These are phyloP conservation scores for Umbelopsis sp. DNA, from an alignment of 192 early-diverging fungal species.

Conservation along the genomic window DNA sequence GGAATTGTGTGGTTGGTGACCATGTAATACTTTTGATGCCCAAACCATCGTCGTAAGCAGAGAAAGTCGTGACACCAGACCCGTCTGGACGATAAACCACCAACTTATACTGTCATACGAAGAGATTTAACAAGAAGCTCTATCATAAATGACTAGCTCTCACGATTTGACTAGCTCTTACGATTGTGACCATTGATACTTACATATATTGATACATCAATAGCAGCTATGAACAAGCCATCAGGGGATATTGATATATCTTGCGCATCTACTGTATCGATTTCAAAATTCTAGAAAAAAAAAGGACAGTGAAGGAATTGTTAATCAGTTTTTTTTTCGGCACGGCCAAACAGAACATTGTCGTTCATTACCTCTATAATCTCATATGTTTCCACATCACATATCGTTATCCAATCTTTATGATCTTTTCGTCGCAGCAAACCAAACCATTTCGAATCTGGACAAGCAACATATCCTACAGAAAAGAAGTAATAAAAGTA, in stretches of 20 bases:
- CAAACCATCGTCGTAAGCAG: constrained; percentile 63
- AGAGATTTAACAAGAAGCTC: background rate
- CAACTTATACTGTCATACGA: constrained; percentile 61
- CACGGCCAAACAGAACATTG: background rate
- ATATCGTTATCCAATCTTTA: background rate
- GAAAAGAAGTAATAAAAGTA: background rate
- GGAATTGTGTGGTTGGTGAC: constrained; percentile 74
- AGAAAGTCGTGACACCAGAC: constrained; percentile 42
- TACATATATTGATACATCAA: constrained; percentile 73
- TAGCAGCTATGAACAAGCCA: constrained; percentile 74
- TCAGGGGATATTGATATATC: constrained; percentile 87
- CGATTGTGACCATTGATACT: constrained; percentile 25
- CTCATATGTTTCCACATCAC: constrained; percentile 10
- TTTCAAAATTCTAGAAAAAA: constrained; percentile 59
- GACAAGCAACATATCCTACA: constrained; percentile 57
- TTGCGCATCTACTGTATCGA: constrained; percentile 73
- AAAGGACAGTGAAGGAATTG: background rate
- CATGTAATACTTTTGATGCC: constrained; percentile 78
- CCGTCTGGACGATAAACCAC: constrained; percentile 75
- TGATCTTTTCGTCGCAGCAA: constrained; percentile 58
- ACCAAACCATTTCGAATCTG: constrained; percentile 66
- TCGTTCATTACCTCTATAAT: background rate
- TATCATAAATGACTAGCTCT: no score
- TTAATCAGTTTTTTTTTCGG: no score
- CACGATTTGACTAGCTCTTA: no score